These are phyloP conservation scores for Salix caprea DNA, from an alignment of 345 rosid species.

Conservation along the genomic window DNA sequence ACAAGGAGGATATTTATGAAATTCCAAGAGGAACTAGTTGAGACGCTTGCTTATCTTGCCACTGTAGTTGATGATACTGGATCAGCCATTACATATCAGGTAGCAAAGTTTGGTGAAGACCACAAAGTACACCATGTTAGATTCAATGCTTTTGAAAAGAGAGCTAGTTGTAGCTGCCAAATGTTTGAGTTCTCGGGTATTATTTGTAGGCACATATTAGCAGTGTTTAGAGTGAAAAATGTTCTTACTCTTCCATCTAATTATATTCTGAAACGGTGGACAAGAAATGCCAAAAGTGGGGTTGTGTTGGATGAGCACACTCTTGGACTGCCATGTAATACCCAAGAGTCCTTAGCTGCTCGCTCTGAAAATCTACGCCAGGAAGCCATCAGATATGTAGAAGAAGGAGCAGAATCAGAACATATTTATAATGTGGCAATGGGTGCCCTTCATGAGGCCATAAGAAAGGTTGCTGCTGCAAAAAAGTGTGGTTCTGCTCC, in stretches of 20 bases:
- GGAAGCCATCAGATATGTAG: slow-evolving; percentile 55
- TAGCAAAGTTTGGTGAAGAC: slow-evolving; percentile 60
- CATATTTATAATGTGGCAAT: slow-evolving; percentile 44
- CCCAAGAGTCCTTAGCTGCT: slow-evolving; percentile 54
- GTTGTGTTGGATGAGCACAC: slow-evolving; percentile 40
- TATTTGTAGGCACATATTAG: slow-evolving; percentile 57
- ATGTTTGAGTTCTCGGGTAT: slow-evolving; percentile 71
- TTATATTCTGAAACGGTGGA: slow-evolving; percentile 57
- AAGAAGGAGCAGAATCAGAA: slow-evolving; percentile 45
- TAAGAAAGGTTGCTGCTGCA: slow-evolving; percentile 43
- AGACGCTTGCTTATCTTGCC: slow-evolving; percentile 43
- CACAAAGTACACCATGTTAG: slow-evolving; percentile 46
- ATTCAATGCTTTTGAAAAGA: slow-evolving; percentile 56
- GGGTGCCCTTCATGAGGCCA: slow-evolving; percentile 52
- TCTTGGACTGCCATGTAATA: slow-evolving; percentile 32
- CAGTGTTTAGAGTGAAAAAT: slow-evolving; percentile 61
- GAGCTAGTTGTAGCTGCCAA: slow-evolving; percentile 59
- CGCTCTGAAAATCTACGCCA: slow-evolving; percentile 55
- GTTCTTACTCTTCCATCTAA: slow-evolving; percentile 64
- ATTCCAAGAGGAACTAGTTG: slow-evolving; percentile 59
- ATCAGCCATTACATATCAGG: slow-evolving; percentile 39
- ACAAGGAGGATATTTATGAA: slow-evolving; percentile 42
- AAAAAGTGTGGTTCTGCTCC: slow-evolving; percentile 37
- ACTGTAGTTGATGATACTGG: slow-evolving; percentile 43
- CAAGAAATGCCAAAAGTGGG: slow-evolving; percentile 58